Evolutionary conservation across 1,284 basidiomycete genomes (phyloP).

Genomic region (Tremellales sp.): DNA sequence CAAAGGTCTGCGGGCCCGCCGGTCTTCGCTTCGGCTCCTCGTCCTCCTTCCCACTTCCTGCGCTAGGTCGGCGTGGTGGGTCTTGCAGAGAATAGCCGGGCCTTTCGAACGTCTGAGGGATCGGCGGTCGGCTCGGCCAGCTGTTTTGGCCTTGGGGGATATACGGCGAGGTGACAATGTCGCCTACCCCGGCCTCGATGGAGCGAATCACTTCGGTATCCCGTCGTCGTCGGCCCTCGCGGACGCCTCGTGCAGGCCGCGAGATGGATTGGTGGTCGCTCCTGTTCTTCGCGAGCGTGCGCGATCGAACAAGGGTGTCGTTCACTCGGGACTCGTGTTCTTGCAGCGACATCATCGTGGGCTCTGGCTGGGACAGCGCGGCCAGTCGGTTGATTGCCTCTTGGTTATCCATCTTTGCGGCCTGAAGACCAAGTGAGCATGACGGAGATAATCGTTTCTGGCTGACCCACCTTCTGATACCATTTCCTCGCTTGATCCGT

Average conservation of each 20-base stretch:
- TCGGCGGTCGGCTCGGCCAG: no score
- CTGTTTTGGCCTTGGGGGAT: no score
- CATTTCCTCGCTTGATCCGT: slow-evolving; percentile 39
- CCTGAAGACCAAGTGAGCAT: slow-evolving; percentile 49
- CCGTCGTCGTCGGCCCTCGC: no score
- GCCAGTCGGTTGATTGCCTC: slow-evolving; percentile 74
- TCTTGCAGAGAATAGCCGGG: slow-evolving; percentile 13
- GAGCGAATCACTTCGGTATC: slow-evolving; percentile 1
- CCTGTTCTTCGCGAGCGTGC: slow-evolving; percentile 72
- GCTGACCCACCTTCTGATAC: slow-evolving; percentile 40
- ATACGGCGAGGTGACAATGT: slow-evolving; percentile 19
- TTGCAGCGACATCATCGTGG: slow-evolving; percentile 63
- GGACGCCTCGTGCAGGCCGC: slow-evolving; percentile 7
- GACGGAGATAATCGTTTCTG: background rate
- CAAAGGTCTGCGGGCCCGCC: slow-evolving; percentile 67
- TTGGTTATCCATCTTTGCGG: slow-evolving; percentile 70
- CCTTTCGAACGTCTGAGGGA: no score
- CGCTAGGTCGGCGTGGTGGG: slow-evolving; percentile 4
- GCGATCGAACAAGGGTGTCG: slow-evolving; percentile 70
- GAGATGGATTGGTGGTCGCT: slow-evolving; percentile 54
- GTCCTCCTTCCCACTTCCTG: slow-evolving; percentile 1
- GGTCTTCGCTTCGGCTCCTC: slow-evolving; percentile 9
- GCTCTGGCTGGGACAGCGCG: slow-evolving; percentile 60
- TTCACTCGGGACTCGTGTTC: slow-evolving; percentile 79
- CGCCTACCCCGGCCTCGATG: slow-evolving; percentile 11